These are phyloP conservation scores for Yamadazyma olivae DNA, from an alignment of 805 yeast species.

Conservation along the genomic window DNA sequence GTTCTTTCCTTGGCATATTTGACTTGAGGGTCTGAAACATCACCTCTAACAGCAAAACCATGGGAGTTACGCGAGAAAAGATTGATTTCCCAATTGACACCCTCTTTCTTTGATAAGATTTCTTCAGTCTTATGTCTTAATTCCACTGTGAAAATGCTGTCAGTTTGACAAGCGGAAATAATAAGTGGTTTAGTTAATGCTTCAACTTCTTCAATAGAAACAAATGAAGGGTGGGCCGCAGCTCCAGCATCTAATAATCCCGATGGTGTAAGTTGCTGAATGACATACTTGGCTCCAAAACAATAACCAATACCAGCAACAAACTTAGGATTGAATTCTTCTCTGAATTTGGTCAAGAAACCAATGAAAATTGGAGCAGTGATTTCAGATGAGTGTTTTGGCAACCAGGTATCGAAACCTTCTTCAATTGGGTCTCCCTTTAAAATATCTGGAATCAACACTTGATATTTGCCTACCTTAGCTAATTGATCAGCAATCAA, in stretches of 20 bases:
- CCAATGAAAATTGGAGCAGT: slow-evolving; percentile 47
- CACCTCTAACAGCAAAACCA: slow-evolving; percentile 83
- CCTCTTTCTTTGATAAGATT: slow-evolving; percentile 42
- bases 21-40: slow-evolving; percentile 48
- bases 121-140: slow-evolving; percentile 61
- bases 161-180: slow-evolving; percentile 75
- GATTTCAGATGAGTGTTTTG: slow-evolving; percentile 47
- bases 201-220: slow-evolving; percentile 60
- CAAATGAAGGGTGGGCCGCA: slow-evolving; percentile 81
- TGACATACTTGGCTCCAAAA: slow-evolving; percentile 73
- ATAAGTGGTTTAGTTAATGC: slow-evolving; percentile 55
- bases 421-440: slow-evolving; percentile 39
- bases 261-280: slow-evolving; percentile 46
- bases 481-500: slow-evolving; percentile 70
- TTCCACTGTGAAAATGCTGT: slow-evolving; percentile 59
- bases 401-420: slow-evolving; percentile 45
- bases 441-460: slow-evolving; percentile 74
- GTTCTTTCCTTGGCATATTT: slow-evolving; percentile 69
- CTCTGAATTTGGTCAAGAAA: slow-evolving; percentile 44
- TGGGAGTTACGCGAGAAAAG: slow-evolving; percentile 64
- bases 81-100: slow-evolving; percentile 55
- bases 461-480: slow-evolving; percentile 52
- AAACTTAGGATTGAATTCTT: slow-evolving; percentile 28
- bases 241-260: slow-evolving; percentile 50
- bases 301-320: slow-evolving; percentile 74